Base-by-base conservation (phyloP, 331 rosid species). In the Pyracantha coccinea region DNA sequence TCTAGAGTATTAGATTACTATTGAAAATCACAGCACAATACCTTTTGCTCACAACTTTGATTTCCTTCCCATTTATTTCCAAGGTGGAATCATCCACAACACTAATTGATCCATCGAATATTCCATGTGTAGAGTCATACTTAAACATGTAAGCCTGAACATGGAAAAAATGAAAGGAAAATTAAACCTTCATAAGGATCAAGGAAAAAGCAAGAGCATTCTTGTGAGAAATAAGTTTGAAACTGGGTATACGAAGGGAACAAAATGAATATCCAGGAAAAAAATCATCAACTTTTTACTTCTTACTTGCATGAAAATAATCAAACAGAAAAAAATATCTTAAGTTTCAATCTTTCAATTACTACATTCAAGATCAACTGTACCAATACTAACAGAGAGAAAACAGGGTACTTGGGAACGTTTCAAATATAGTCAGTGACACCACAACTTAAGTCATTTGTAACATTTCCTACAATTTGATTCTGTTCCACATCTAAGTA, bases 131-230 rank as follows among this genome's bases (percentile, higher is more conserved):
- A 73, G 99, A 92, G 75, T 95, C 99, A 31, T 88, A 95, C 84
- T 95, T 95, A 35, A 95, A 85, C 99, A 95, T 92, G 89, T 95
- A 95, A 29, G 99, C 97, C 99, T 92, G 75, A 29, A 85, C 70
- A 69, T 64, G 20, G 60, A 29, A 66, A 24, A 62, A 61, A 29
- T 58, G 25, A 23, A 72, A 45, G 19, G 78, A 25, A 68, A 29
- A 15, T 19, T 17, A 79, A 45, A 83, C 44, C 38, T 45, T 7
- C 44, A 75, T 38, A 21, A 5, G 31, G 53, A 24, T 28, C 54
- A 45, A 28, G 4, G 3, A 38, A 4, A 71, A 4, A 9, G 28
- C 16, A 16, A 8, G 4, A 31, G 33, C 31, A 57, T 31, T 9
- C 54, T 57, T 72, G 4, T 5, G 29, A 1, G n/a, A 3, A 73